Evolutionary conservation across 2,329 filamentous ascomycete genomes (phyloP), one percentile per base, ranked within the genome.

Genomic region (Pyricularia grisea): DNA sequence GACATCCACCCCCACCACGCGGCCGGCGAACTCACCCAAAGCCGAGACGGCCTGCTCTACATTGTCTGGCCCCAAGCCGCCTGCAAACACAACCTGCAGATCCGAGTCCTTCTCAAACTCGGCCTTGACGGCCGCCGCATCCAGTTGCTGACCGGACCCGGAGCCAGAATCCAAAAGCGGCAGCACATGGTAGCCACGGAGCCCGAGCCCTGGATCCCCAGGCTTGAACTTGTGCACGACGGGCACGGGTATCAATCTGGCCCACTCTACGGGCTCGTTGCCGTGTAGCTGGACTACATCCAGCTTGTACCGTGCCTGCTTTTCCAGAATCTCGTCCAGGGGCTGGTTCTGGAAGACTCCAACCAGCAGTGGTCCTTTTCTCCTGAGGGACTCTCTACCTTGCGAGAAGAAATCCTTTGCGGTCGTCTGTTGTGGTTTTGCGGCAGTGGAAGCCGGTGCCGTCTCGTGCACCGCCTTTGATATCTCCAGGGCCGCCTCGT

Each of bases 311-410:
- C 88, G 83, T 72, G 87, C 87, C 74, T 96, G 92, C 77, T 94
- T 88, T 71, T 89, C 86, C 67, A 98, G 83, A 7, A 99, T 84
- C 73, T 97, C 93, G 50, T 88, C 86, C 11, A 99, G 83, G 0
- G 94, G 88, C 76, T 98, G 94, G 77, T 97, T 92, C 74, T 92
- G 90, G 81, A 99, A 99, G 2, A 99, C 94, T 69, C 95, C 95
- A 5, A 97, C 95, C 0, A 99, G 84, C 2, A 95, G 84, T 0
- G 94, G 90, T 11, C 73, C n/a, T 83, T 81, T 67, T 81, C 78
- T n/a, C 79, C 85, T 28, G 23, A 73, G 70, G 0, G 77, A 71
- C 10, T 68, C 65, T 12, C 66, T 72, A 2, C 73, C 73, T 2
- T 70, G 69, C 23, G 64, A 33, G 68, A 96, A 98, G 79, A 89